Base-by-base conservation (phyloP, 768 basidiomycete genomes). In the Lanmaoa pseudosensibilis region DNA sequence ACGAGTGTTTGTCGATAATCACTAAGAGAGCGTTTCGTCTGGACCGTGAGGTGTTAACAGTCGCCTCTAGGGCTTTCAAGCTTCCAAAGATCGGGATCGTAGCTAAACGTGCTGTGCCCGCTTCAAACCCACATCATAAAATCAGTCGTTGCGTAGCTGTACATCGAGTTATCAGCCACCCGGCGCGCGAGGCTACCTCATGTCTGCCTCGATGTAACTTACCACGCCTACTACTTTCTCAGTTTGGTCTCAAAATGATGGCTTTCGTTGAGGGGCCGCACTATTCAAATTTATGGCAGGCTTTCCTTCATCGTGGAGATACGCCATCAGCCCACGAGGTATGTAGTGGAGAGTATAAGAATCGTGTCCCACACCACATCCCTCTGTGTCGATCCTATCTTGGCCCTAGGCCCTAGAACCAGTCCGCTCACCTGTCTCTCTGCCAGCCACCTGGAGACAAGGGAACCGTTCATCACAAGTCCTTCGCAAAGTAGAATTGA, bases 1-100 rank as follows among this genome's bases (percentile, higher is more conserved):
- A 98, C 70, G 96, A 99, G 73, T 98, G 87, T 69, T 98, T 98
- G 96, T n/a, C 69, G 96, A 98, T 74, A 98, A 98, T 69, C 95
- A 95, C 69, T 99, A 95, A 71, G 96, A 25, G 25, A 25, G n/a
- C n/a, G n/a, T 25, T 25, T 25, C 25, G 25, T 25, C 5, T 25
- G 25, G 25, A 25, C 25, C 25, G 25, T 25, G 25, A 25, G 25
- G 27, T 5, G 4, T 5, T 27, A 6, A 6, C 27, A 27, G 32
- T 32, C 32, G 10, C 1, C 32, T 32, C 32, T 32, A 3, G 32
- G 8, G 32, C 32, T 32, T 32, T 32, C 27, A 32, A 32, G 32
- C 32, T 32, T 32, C 2, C 32, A 32, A 32, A 10, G 32, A 32
- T 32, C 32, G 32, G 32, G 32, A 9, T 5, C 9, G 5, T 30